Conservation (phyloP, 1,284 basidiomycete genomes). For the Malassezia restricta region DNA sequence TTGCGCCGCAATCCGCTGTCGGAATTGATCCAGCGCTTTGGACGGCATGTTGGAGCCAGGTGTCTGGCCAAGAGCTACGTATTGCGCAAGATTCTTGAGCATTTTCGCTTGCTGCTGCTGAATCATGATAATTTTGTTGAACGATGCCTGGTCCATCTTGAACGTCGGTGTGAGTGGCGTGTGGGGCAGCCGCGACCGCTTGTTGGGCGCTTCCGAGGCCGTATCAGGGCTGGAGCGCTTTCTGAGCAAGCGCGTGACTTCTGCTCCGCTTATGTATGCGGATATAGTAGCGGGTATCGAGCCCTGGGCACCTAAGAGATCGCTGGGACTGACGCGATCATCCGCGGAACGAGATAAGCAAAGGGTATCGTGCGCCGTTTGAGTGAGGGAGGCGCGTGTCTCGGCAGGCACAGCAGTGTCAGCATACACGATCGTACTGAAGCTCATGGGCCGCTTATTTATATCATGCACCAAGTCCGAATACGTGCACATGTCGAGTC, state of each 20-base stretch:
- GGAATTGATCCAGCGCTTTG: constrained; percentile 25
- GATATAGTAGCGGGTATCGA: neutral
- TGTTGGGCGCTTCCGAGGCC: constrained; percentile 8
- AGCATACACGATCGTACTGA: neutral
- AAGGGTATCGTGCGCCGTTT: neutral
- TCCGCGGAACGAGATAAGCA: neutral
- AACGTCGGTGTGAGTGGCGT: constrained; percentile 12
- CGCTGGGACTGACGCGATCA: neutral
- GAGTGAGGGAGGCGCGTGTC: neutral
- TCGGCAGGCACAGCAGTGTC: neutral
- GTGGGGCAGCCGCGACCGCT: constrained; percentile 21
- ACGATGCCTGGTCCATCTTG: constrained; percentile 19
- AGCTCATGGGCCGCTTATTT: neutral
- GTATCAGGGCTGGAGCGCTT: neutral
- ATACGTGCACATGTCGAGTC: neutral
- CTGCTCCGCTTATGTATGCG: neutral
- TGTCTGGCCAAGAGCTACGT: constrained; percentile 8
- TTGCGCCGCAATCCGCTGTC: constrained; percentile 22
- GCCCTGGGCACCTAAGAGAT: constrained; percentile 1
- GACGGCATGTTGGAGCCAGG: neutral
- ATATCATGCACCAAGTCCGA: neutral
- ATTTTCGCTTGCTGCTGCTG: constrained; percentile 31
- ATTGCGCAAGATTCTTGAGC: constrained; percentile 28
- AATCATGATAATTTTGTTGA: constrained; percentile 26
- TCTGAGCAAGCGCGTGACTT: neutral